Percentiles rank a stretch among this genome's conserved stretches.
These are phyloP conservation scores for Coniochaeta hoffmannii DNA, from an alignment of 2,329 filamentous ascomycete species.

Conservation along the genomic window DNA sequence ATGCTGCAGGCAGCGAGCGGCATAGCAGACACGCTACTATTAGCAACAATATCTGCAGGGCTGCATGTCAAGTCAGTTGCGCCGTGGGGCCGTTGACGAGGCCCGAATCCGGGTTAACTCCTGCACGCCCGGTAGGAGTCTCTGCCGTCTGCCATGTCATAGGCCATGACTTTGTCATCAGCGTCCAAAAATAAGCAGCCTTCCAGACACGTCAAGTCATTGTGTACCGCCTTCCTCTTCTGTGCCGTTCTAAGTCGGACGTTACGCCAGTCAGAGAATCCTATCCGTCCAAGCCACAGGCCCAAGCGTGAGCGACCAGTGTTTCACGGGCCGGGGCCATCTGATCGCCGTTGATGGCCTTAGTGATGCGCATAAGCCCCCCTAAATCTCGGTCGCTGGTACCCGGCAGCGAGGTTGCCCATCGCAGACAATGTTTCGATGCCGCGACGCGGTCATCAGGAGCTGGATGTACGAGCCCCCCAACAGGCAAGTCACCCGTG, in stretches of 20 bases:
- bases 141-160: not conserved
- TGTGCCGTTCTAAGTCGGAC: not conserved
- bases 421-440: no score
- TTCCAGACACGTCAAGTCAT: no score
- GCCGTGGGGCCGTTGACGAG: no score
- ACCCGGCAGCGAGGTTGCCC: no score
- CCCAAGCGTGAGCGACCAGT: not conserved
- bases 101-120: no score
- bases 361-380: no score
- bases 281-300: not conserved
- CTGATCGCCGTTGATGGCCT: not conserved
- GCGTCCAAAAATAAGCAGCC: not conserved
- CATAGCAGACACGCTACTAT: not conserved
- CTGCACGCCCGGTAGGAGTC: no score
- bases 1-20: no score
- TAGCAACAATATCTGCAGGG: not conserved
- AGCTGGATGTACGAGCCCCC: not conserved
- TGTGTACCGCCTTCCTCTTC: not conserved
- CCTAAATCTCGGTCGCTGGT: no score
- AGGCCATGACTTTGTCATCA: not conserved
- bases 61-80: not conserved
- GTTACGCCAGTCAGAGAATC: not conserved
- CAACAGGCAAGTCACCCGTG: not conserved
- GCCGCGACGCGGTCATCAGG: not conserved
- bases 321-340: not conserved